Evolutionary conservation across 169 alveolate genomes (phyloP), one percentile per base, ranked within the genome.

Genomic region (Plasmodium knowlesi): DNA sequence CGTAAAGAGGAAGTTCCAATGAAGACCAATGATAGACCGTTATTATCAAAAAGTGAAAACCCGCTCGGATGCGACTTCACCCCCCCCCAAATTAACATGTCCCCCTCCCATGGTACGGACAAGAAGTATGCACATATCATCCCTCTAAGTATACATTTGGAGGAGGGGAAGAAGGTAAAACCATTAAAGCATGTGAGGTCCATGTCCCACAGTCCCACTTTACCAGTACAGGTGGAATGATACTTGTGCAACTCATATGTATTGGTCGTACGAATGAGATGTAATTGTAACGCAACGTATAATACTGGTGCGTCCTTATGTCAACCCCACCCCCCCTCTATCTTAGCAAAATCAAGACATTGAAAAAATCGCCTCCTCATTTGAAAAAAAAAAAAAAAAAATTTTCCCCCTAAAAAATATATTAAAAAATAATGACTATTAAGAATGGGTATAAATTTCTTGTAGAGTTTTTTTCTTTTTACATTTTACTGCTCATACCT

Each of bases 371-470:
- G 30, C 37, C 6, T 19, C 37, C 32, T 67, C 37, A 8, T 25
- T 67, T 67, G 10, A 19, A 67, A 22, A 19, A 67, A 22, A 22
- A 67, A n/a, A n/a, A n/a, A n/a, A n/a, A 61, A 8, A 61, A 6
- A 9, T 22, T 39, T 39, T 39, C 9, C 1, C 5, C 1, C 22
- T 67, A 22, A 67, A 16, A 10, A 19, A 67, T 10, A 8, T 67
- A 67, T 22, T 28, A 22, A 57, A 82, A 57, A 30, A 82, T 54
- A 74, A 86, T 86, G 93, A 86, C 85, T 86, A 54, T 10, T 53
- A 74, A 86, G 41, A 67, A 86, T 86, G 93, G 86, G 43, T 86
- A 74, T 37, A 86, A 32, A 76, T 3, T 30, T 41, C 79, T 86
- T 74, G 81, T 86, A 86, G 85, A 73, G 80, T 32, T 86, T 70